Base-by-base conservation (phyloP, 371 early-diverging fungal species). In the Mortierella sp. region DNA sequence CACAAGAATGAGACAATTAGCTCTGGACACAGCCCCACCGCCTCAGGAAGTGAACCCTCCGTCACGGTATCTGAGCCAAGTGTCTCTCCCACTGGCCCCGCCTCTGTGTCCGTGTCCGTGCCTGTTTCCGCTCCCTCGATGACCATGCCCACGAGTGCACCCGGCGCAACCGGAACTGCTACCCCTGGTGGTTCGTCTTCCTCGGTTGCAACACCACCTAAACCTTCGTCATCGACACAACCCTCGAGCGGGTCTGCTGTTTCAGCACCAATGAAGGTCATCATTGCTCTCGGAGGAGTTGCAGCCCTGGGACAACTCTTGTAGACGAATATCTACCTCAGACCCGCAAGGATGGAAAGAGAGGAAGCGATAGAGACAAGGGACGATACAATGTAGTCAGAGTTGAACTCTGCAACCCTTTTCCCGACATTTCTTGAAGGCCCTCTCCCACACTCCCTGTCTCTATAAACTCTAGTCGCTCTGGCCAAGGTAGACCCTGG, bases 211-310 rank as follows among this genome's bases (percentile, higher is more conserved):
- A 66, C 7, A 29, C 60, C 18, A 55, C 56, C 21, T 62, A 55
- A 18, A 52, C 30, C 0, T 21, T 71, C 18, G 53, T 47, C 18
- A 44, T 50, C 25, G 76, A 64, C 56, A 64, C 55, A 28, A 57
- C 60, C 23, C 29, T 75, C 44, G 30, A 30, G 26, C 55, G 55
- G 29, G 56, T 25, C 7, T 37, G 3, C 37, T 5, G 3, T 37
- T 9, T 3, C 37, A 5, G 37, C 37, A 37, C 64, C 76, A 9
- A 44, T 46, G 37, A 70, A 70, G 71, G 57, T 43, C 19, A 23
- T 75, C 19, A n/a, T 70, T 12, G 76, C 56, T 23, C 30, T 70
- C 52, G 76, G 76, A 12, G 65, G 66, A n/a, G 76, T 57, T 26
- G 63, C 50, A 12, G 55, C 50, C 55, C 46, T 75, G 18, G 67